phyloP scores from a whole-genome alignment of 2,329 filamentous ascomycete genomes.

The Microsporum canis region DNA sequence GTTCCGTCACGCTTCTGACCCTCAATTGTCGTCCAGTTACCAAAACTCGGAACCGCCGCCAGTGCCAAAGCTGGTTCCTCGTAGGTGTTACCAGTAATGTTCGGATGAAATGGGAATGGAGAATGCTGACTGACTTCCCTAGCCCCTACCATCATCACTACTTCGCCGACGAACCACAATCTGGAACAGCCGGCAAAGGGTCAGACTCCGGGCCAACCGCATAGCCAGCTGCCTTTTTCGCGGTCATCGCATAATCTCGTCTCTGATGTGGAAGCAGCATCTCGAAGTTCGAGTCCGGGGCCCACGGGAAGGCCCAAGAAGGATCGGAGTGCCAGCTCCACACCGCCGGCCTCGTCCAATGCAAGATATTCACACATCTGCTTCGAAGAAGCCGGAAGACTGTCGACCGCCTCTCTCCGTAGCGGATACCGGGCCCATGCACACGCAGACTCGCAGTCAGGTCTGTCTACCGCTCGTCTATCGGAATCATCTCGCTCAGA shows the following conservation, averaged over 20 bases:
- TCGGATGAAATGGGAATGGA: neutral
- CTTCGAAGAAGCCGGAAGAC: constrained; percentile 50
- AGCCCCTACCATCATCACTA: constrained; percentile 70
- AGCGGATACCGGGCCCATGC: constrained; percentile 51
- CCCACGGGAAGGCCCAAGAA: neutral
- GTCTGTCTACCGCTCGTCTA: constrained; percentile 34
- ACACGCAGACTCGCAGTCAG: constrained; percentile 22
- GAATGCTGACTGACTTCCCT: neutral
- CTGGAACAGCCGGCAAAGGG: constrained; percentile 27
- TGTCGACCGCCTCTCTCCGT: constrained; percentile 37
- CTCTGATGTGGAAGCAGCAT: neutral
- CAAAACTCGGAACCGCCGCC: constrained; percentile 45
- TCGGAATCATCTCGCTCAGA: constrained; percentile 89
- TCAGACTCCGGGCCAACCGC: neutral
- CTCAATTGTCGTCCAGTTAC: constrained; percentile 69
- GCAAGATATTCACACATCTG: constrained; percentile 39
- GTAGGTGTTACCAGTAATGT: constrained; percentile 20
- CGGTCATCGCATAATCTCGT: neutral
- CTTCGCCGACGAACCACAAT: constrained; percentile 64
- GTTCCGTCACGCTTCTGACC: constrained; percentile 86
- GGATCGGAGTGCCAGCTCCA: constrained; percentile 13
- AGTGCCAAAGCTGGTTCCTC: constrained; percentile 29
- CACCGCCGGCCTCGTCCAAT: constrained; percentile 21
- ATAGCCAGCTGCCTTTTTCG: neutral
- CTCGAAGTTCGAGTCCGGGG: neutral